Evolutionary conservation across 2,329 filamentous ascomycete genomes (phyloP).

Genomic region (Botrytis deweyae): DNA sequence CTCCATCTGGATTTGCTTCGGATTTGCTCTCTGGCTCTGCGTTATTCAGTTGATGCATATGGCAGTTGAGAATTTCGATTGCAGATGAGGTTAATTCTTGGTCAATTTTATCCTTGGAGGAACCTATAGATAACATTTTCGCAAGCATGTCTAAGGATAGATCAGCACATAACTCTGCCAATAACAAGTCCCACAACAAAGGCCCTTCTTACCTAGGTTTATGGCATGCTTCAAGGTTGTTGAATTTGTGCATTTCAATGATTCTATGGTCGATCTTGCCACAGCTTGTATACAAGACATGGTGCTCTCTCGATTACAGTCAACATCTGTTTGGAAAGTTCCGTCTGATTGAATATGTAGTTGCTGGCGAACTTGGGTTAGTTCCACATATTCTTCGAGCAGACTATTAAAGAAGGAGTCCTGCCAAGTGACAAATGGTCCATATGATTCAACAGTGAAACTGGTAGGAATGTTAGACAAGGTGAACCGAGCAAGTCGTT

Average conservation of each 20-base stretch:
- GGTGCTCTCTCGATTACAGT: conserved; percentile 28
- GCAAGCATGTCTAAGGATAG: conserved; percentile 11
- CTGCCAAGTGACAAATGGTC: conserved; percentile 56
- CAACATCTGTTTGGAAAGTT: conserved; percentile 23
- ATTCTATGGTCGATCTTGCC: conserved; percentile 22
- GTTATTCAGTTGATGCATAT: neutral
- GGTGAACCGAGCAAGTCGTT: conserved; percentile 59
- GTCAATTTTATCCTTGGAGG: conserved; percentile 17
- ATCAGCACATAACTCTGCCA: conserved; percentile 13
- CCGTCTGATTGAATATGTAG: conserved; percentile 23
- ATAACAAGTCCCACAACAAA: neutral
- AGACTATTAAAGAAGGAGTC: conserved; percentile 57
- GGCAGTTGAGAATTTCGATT: conserved; percentile 7
- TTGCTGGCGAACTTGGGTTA: conserved; percentile 27
- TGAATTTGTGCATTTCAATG: conserved; percentile 27
- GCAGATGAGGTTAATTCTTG: conserved; percentile 15
- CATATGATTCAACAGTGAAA: conserved; percentile 42
- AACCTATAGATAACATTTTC: conserved; percentile 19
- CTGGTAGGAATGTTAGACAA: conserved; percentile 47
- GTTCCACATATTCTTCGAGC: conserved; percentile 52
- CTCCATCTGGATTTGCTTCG: conserved; percentile 28
- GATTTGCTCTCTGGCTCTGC: conserved; percentile 1
- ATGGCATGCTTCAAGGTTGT: conserved; percentile 28
- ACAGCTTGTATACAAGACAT: conserved; percentile 28
- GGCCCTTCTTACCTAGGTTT: conserved; percentile 31